Conservation (phyloP, 345 rosid species). For the Linum lewisii region DNA sequence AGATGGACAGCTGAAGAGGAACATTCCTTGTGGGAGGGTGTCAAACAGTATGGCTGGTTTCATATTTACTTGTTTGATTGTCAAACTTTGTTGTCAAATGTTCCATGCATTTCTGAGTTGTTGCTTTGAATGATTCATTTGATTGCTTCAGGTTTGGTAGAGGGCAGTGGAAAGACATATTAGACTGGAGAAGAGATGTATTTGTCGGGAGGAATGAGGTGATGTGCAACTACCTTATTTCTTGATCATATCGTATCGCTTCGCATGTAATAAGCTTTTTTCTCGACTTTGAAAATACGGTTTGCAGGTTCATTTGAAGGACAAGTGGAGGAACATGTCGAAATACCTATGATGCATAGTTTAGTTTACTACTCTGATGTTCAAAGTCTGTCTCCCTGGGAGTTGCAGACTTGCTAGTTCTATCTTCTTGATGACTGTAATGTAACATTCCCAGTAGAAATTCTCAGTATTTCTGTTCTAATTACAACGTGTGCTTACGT, state of each 20-base stretch:
- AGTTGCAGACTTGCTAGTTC: too few species aligned
- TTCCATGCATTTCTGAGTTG: not conserved
- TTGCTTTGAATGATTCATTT: not conserved
- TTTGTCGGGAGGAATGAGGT: conserved; percentile 38
- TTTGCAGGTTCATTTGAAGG: conserved; percentile 53
- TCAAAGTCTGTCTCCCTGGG: not conserved
- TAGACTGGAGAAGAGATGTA: conserved; percentile 14
- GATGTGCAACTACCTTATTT: not conserved
- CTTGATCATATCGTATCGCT: not conserved
- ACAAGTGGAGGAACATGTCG: conserved; percentile 52
- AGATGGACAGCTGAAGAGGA: conserved; percentile 50
- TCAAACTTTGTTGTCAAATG: not conserved
- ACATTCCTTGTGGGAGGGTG: conserved; percentile 39
- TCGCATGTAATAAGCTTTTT: not conserved
- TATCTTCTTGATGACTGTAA: too few species aligned
- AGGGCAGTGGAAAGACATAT: conserved; percentile 41
- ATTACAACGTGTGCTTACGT: too few species aligned
- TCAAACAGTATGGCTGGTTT: conserved; percentile 12
- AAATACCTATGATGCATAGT: too few species aligned
- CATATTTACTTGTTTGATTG: not conserved
- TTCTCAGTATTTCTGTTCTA: too few species aligned
- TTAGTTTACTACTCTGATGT: too few species aligned
- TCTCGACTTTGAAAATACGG: conserved; percentile 1
- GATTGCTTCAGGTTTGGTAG: conserved; percentile 28
- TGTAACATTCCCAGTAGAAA: too few species aligned